Evolutionary conservation across 2,329 filamentous ascomycete species (phyloP), one percentile per base, ranked within the genome.

Genomic region (Knoxdaviesia proteae): DNA sequence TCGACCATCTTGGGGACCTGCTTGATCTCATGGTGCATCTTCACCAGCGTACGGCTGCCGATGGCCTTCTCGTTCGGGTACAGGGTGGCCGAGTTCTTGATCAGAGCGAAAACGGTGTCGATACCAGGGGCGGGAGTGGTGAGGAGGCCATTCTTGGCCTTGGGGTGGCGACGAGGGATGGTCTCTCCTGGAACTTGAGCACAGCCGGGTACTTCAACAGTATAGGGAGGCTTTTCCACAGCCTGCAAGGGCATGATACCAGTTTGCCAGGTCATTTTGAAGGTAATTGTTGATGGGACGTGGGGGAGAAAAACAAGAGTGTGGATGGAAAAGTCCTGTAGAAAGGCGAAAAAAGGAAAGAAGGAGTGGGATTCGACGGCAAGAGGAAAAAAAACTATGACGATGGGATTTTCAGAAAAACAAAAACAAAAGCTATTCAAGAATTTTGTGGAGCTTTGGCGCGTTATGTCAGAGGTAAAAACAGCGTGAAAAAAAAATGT

Each of bases 1-100:
- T 92, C 82, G 45, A 93, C 65, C 41, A 84, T 69, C 71, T 92
- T 94, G 69, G 86, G 80, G 51, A 94, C 65, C 69, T 84, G 90
- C 67, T 88, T 93, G 51, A 71, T 78, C 67, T 94, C 86, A 52
- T 73, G 73, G 60, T 93, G 84, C 39, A 78, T 74, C 59, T 78
- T 68, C 60, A 94, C 59, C 45, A 93, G 69, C 57, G 72, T 78
- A 48, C 86, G 77, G 53, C 68, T 69, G 50, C 81, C 86, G 47
- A 83, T 65, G 46, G 76, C 77, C 46, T 71, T 68, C 53, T 76
- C 68, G 53, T 75, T 69, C 46, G 70, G 69, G 54, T 74, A 77
- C 46, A 69, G 60, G 43, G 65, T 65, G 38, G 80, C 78, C 51
- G 77, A 77, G 51, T 76, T 71, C 54, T 71, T 71, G 53, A 93